These are phyloP conservation scores for Nepenthes mirabilis DNA, from an alignment of 148 eudicot species.

Conservation along the genomic window DNA sequence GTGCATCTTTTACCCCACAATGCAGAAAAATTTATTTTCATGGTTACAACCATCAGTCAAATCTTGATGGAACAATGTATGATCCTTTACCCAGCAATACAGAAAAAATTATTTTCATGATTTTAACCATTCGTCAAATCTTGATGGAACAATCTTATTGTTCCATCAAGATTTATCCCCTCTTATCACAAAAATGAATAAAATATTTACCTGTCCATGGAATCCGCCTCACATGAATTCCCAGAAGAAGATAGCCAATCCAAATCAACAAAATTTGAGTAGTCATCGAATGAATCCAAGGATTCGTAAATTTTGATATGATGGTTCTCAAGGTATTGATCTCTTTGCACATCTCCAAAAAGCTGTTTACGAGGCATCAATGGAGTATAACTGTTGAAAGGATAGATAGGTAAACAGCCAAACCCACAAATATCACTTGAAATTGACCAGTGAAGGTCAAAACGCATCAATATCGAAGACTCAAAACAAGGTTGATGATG, in stretches of 20 bases:
- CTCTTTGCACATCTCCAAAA: slow-evolving; percentile 54
- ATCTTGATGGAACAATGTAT: no score
- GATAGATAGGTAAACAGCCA: neutral
- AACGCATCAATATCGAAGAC: neutral
- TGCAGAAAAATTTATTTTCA: no score
- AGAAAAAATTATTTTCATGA: no score
- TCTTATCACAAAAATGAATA: no score
- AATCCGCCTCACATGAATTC: slow-evolving; percentile 73
- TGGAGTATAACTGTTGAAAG: slow-evolving; percentile 30
- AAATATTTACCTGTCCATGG: slow-evolving; percentile 45
- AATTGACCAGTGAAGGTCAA: neutral
- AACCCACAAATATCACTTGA: neutral
- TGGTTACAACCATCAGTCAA: no score
- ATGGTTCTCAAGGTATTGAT: slow-evolving; percentile 25
- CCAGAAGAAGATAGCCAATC: slow-evolving; percentile 92
- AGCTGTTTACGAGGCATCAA: slow-evolving; percentile 38
- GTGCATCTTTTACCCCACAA: no score
- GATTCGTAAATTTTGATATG: slow-evolving; percentile 18
- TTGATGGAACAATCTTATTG: no score
- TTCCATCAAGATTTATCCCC: no score
- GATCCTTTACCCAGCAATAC: no score
- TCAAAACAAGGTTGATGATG: no score
- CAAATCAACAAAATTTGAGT: slow-evolving; percentile 85
- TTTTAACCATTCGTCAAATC: no score
- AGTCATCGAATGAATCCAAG: slow-evolving; percentile 36